These are phyloP conservation scores for Suhomyces maxii DNA, from an alignment of 1,139 yeast genomes.

Conservation along the genomic window DNA sequence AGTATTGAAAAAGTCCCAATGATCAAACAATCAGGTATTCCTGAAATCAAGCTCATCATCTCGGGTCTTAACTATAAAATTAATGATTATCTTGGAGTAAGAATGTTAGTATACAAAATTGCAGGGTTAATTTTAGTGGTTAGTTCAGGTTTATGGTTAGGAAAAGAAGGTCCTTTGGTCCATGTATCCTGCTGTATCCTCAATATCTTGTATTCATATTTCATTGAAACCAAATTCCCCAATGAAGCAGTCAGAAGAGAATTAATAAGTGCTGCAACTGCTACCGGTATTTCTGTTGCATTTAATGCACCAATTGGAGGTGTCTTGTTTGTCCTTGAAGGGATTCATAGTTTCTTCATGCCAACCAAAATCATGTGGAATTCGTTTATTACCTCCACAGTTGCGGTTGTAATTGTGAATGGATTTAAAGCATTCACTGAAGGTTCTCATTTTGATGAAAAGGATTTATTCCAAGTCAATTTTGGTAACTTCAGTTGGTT, in stretches of 20 bases:
- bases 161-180: slow-evolving; percentile 92
- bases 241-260: slow-evolving; percentile 64
- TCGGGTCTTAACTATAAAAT: slow-evolving; percentile 53
- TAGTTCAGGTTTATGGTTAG: slow-evolving; percentile 85
- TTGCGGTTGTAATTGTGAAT: slow-evolving; percentile 62
- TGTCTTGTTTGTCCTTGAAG: slow-evolving; percentile 80
- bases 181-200: slow-evolving; percentile 75
- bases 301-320: slow-evolving; percentile 97
- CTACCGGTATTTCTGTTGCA: slow-evolving; percentile 92
- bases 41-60: slow-evolving; percentile 65
- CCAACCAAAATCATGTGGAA: slow-evolving; percentile 76
- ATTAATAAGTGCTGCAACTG: slow-evolving; percentile 78
- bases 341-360: slow-evolving; percentile 61
- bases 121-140: slow-evolving; percentile 63
- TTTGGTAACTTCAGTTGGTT: slow-evolving; percentile 75
- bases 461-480: slow-evolving; percentile 62
- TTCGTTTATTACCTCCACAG: slow-evolving; percentile 74
- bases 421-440: slow-evolving; percentile 62
- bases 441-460: slow-evolving; percentile 50
- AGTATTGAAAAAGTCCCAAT: slow-evolving; percentile 38
- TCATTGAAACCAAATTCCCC: slow-evolving; percentile 39
- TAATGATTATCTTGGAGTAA: slow-evolving; percentile 46
- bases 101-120: slow-evolving; percentile 50
- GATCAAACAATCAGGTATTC: slow-evolving; percentile 65
- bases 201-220: slow-evolving; percentile 29